Evolutionary conservation across 2,329 filamentous ascomycete genomes (phyloP).

Genomic region (Pestalotiopsis sp.): DNA sequence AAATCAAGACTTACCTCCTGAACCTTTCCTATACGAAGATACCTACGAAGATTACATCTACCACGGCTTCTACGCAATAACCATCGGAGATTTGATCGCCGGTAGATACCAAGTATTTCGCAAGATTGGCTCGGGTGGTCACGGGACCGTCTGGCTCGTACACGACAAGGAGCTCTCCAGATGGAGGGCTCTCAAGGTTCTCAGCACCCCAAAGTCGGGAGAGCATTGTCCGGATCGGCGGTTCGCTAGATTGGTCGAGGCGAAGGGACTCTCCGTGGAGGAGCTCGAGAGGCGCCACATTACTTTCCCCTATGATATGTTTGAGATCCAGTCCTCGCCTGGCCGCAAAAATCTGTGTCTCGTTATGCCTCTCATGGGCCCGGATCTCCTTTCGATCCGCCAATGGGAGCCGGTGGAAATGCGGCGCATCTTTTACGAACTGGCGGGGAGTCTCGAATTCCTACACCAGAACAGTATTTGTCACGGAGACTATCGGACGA

Average conservation of each 20-base stretch:
- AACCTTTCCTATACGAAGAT: not conserved
- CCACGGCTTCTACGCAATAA: slow-evolving; percentile 7
- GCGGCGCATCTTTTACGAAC: not conserved
- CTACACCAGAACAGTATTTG: slow-evolving; percentile 4
- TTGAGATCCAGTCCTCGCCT: not conserved
- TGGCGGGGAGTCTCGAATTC: not conserved
- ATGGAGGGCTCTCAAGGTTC: slow-evolving; percentile 8
- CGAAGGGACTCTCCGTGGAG: not conserved
- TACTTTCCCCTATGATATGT: not conserved
- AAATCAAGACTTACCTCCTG: not conserved
- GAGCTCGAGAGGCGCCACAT: not conserved
- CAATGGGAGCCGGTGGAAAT: not conserved
- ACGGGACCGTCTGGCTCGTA: slow-evolving; percentile 13
- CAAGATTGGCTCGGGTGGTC: slow-evolving; percentile 5
- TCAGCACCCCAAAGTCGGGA: not conserved
- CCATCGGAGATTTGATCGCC: slow-evolving; percentile 8
- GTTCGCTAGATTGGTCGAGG: not conserved
- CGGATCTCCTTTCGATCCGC: not conserved
- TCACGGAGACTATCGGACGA: slow-evolving; percentile 10
- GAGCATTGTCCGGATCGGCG: not conserved
- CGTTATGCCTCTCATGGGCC: slow-evolving; percentile 6
- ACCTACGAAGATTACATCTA: not conserved
- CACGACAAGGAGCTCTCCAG: not conserved
- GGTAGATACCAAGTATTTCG: slow-evolving; percentile 6
- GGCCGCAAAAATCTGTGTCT: slow-evolving; percentile 4